A percentile compares a stretch with the other conserved stretches of the same genome.
Evolutionary conservation across 176 grass and related monocot genomes (phyloP).

Genomic region (Calamus simplicifolius): DNA sequence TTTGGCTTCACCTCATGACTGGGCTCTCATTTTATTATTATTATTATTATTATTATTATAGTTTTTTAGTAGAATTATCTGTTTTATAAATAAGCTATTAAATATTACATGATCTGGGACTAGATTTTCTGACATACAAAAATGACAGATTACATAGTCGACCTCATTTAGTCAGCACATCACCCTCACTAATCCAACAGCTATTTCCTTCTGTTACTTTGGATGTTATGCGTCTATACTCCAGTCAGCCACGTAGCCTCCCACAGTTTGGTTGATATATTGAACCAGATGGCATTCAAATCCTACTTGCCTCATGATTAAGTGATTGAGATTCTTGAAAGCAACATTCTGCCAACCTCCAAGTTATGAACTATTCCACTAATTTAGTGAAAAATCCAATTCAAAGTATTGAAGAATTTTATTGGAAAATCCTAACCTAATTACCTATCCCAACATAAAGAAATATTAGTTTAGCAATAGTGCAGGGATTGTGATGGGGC

Average conservation of each 20-base stretch:
- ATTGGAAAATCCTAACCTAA: too few species aligned
- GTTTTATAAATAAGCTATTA: background rate
- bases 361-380: background rate
- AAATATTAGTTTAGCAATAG: too few species aligned
- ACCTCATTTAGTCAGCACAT: background rate
- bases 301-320: conserved; percentile 7
- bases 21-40: background rate
- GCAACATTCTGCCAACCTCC: conserved; percentile 12
- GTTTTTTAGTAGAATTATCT: too few species aligned
- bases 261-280: background rate
- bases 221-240: background rate
- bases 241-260: background rate
- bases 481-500: too few species aligned
- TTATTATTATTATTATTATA: background rate
- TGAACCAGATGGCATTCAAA: background rate
- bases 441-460: too few species aligned
- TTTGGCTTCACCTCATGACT: background rate
- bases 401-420: too few species aligned
- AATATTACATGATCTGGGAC: conserved; percentile 1
- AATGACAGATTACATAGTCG: background rate
- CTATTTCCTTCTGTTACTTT: background rate
- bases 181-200: background rate
- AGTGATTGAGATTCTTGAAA: conserved; percentile 11
- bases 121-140: conserved; percentile 13
- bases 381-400: too few species aligned